A percentile compares a stretch with the other conserved stretches of the same genome.
Conservation (phyloP, 176 grass and related monocot species). For the barley (Hordeum vulgare) region MorexV3_pseudomolecules_assembly NC_058519.1:589290329-589290828, state of each 20-base stretch:
- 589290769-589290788: not conserved
- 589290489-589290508: conserved; percentile 21
- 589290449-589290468: not conserved
- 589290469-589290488: conserved; percentile 15
- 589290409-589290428: conserved; percentile 69
- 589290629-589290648: not conserved
- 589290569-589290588: conserved; percentile 35
- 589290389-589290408: conserved; percentile 64
- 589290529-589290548: conserved; percentile 65
- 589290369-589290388: conserved; percentile 79
- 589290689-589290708: not conserved
- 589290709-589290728: not conserved
- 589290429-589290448: not conserved
- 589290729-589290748: not conserved
- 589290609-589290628: not conserved
- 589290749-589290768: not conserved
- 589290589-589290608: not conserved
- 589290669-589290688: not conserved
- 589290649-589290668: not conserved
- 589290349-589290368: conserved; percentile 45
- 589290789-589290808: not conserved
- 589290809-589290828: not conserved
- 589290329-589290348: conserved; percentile 57
- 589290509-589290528: conserved; percentile 67
- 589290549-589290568: conserved; percentile 83